Evolutionary conservation across 768 basidiomycete genomes (phyloP).

Genomic region (Pleurotus citrinopileatus): DNA sequence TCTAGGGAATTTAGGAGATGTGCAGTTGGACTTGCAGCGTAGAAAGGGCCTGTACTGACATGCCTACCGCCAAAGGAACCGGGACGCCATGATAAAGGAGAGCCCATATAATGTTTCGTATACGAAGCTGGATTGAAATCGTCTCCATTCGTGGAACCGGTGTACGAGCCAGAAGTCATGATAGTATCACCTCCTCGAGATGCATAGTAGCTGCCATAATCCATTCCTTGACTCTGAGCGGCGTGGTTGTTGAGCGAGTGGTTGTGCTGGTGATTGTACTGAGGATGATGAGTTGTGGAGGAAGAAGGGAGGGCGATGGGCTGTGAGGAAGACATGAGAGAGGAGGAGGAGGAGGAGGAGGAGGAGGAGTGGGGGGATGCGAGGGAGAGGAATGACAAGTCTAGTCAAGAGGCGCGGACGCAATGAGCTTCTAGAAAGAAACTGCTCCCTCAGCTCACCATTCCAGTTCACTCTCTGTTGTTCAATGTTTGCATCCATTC

Average conservation of each 20-base stretch:
- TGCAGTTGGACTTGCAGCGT: conserved; percentile 61
- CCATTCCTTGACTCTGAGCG: conserved; percentile 3
- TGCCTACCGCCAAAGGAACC: conserved; percentile 60
- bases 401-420: no score
- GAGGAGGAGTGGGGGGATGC: conserved; percentile 8
- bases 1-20: conserved; percentile 62
- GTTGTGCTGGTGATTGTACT: conserved; percentile 21
- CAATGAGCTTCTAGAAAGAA: no score
- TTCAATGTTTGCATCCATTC: no score
- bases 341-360: conserved; percentile 10
- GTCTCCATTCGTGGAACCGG: conserved; percentile 36
- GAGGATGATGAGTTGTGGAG: conserved; percentile 16
- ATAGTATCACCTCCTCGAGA: conserved; percentile 22
- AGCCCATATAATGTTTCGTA: conserved; percentile 66
- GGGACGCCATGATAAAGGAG: conserved; percentile 68
- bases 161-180: conserved; percentile 51
- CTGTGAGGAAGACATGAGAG: conserved; percentile 30
- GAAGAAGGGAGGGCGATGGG: conserved; percentile 44
- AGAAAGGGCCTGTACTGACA: conserved; percentile 28
- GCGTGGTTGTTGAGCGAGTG: background rate
- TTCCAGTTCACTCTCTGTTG: no score
- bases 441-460: no score
- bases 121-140: conserved; percentile 65
- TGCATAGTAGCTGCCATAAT: conserved; percentile 9
- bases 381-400: no score